Conservation (phyloP, 805 yeast genomes). For the Saturnispora hagleri region DNA sequence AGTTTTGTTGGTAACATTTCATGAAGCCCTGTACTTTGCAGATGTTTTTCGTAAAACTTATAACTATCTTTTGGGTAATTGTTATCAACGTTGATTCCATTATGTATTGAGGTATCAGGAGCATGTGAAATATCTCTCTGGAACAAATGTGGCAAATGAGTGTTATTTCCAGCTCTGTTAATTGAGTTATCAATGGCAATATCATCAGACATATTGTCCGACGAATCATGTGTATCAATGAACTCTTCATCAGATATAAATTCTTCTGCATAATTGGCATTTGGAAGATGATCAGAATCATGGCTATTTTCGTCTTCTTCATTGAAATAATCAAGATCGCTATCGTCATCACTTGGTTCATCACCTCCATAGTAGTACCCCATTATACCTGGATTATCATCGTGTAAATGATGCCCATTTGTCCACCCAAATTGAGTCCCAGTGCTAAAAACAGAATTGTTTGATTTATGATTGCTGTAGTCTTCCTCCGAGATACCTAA, state of each 20-base stretch:
- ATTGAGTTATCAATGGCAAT: neutral
- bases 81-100: neutral
- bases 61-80: neutral
- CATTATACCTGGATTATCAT: constrained; percentile 2
- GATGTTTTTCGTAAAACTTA: neutral
- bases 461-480: neutral
- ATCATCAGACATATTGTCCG: neutral
- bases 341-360: constrained; percentile 1
- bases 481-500: neutral
- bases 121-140: neutral
- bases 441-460: neutral
- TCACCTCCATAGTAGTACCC: constrained; percentile 8
- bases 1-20: neutral
- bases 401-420: neutral
- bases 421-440: constrained; percentile 4
- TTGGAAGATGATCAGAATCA: neutral
- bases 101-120: neutral
- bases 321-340: neutral
- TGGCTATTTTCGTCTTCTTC: neutral
- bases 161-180: neutral
- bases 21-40: neutral
- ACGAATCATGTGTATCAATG: neutral
- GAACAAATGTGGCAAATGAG: neutral
- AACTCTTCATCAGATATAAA: neutral
- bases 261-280: neutral